A percentile compares a stretch with the other conserved stretches of the same genome.
Conservation (phyloP, 352 stramenopile genomes). For the Phytophthora pinifolia region DNA sequence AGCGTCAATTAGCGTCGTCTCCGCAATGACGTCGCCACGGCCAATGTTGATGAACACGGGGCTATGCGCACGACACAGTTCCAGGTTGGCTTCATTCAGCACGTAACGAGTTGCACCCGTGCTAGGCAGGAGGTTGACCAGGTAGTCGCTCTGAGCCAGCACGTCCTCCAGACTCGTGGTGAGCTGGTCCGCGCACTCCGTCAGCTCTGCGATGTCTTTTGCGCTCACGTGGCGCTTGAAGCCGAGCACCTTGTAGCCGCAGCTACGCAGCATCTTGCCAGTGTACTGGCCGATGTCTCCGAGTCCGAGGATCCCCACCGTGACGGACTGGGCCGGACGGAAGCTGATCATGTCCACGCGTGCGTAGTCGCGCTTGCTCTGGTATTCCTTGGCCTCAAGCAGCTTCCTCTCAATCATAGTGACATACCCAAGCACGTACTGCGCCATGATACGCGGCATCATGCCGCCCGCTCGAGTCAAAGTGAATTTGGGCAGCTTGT, state of each 20-base stretch:
- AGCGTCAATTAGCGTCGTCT: slow-evolving; percentile 55
- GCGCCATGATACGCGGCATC: slow-evolving; percentile 43
- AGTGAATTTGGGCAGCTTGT: slow-evolving; percentile 32
- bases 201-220: slow-evolving; percentile 14
- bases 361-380: slow-evolving; percentile 29
- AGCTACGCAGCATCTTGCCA: slow-evolving; percentile 39
- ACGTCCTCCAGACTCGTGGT: slow-evolving; percentile 52
- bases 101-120: slow-evolving; percentile 67
- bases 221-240: slow-evolving; percentile 51
- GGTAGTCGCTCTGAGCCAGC: slow-evolving; percentile 63
- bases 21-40: slow-evolving; percentile 76
- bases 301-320: slow-evolving; percentile 47
- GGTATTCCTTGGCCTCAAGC: slow-evolving; percentile 31
- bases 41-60: slow-evolving; percentile 89
- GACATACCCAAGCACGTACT: slow-evolving; percentile 46
- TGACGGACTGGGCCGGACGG: slow-evolving; percentile 36
- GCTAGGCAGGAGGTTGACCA: slow-evolving; percentile 84
- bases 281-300: slow-evolving; percentile 56
- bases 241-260: slow-evolving; percentile 52
- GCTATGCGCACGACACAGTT: slow-evolving; percentile 40
- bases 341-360: slow-evolving; percentile 28
- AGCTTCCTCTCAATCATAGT: slow-evolving; percentile 43
- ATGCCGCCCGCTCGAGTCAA: slow-evolving; percentile 40
- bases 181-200: slow-evolving; percentile 32
- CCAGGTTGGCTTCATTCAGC: slow-evolving; percentile 51